These are phyloP conservation scores for Salix brachista DNA, from an alignment of 345 rosid genomes.

Conservation along the genomic window DNA sequence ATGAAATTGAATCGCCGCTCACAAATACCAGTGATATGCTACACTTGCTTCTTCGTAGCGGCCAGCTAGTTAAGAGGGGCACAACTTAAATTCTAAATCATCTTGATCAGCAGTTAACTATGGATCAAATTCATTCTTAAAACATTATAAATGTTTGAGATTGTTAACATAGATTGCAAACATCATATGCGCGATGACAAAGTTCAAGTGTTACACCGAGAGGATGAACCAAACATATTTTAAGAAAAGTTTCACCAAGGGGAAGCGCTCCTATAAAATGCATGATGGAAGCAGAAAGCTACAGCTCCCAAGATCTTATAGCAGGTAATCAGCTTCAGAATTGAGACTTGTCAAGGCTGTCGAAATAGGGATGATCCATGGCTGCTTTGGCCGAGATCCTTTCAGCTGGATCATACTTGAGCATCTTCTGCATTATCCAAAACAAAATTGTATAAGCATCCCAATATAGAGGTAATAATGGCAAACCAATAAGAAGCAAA, in stretches of 20 bases:
- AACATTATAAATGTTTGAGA: background rate
- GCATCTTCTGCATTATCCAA: conserved; percentile 63
- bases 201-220: conserved; percentile 33
- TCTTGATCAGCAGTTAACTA: background rate
- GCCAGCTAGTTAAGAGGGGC: too few species aligned
- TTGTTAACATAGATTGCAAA: background rate
- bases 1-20: background rate
- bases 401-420: conserved; percentile 74
- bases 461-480: background rate
- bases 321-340: conserved; percentile 41
- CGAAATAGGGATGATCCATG: conserved; percentile 83
- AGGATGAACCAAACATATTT: conserved; percentile 31
- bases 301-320: background rate
- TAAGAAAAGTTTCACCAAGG: background rate
- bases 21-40: background rate
- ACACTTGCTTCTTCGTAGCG: background rate
- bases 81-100: too few species aligned
- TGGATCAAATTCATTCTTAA: background rate
- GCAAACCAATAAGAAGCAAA: background rate
- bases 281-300: background rate
- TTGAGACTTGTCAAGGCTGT: conserved; percentile 87
- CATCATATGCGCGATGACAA: background rate
- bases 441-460: background rate
- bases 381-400: conserved; percentile 90
- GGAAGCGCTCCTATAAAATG: background rate